Evolutionary conservation across 169 alveolate genomes (phyloP), one percentile per base, ranked within the genome.

Genomic region (Cyclospora cayetanensis): DNA sequence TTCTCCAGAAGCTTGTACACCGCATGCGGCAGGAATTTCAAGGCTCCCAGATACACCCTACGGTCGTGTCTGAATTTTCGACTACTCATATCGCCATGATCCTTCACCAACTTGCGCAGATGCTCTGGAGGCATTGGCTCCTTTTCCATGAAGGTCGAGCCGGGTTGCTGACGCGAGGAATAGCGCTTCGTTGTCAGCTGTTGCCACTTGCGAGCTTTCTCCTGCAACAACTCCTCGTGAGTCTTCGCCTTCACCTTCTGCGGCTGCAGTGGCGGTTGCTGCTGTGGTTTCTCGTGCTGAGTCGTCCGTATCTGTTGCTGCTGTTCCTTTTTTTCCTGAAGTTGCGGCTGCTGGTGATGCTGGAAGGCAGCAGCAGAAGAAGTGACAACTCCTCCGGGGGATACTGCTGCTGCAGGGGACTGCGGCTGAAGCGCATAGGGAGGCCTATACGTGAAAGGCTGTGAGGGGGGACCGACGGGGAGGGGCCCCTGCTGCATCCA

Each of bases 1-100:
- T 98, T 98, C 94, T 98, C 99, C 93, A 99, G 95, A 55, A 99
- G 94, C 95, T 99, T 99, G 96, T 97, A 99, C 52, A 99, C 99
- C 29, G 99, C 99, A 94, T 99, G 99, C 29, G 99, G 99, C 79
- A 99, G 97, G 94, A 99, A 99, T 96, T 99, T 99, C 83, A 99
- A 95, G 25, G 99, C 99, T 12, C 95, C 95, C 96, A 99, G 98
- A 96, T 95, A 99, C 99, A 46, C 99, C 99, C 97, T 99, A 99
- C 93, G 98, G 99, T 99, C 99, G 93, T 99, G 98, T 60, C 99
- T 96, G 94, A 98, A 99, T 94, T 98, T 98, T 92, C 99, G 97
- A 80, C 98, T 97, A n/a, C 94, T 84, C 96, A 95, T 95, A 53
- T 95, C 95, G 34, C 96, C 96, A 31, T 95, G 96, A 52, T 95